Evolutionary conservation across 208 protist species (phyloP).

Genomic region (Leishmania lainsoni): DNA sequence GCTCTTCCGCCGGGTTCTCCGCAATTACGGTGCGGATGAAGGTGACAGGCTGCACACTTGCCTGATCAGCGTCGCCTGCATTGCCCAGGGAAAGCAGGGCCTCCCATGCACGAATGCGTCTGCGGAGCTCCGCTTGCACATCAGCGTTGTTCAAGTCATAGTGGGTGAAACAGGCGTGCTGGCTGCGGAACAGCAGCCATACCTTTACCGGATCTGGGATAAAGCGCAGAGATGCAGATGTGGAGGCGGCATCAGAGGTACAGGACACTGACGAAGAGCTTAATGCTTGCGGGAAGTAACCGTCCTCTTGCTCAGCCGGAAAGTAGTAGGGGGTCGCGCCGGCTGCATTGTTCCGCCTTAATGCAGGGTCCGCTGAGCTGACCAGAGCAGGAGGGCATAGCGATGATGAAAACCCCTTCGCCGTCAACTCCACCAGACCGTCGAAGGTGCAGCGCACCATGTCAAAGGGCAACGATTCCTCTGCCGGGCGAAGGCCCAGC

Average conservation of each 20-base stretch:
- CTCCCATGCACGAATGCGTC: conserved; percentile 65
- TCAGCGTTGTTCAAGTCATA: conserved; percentile 70
- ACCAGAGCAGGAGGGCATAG: background rate
- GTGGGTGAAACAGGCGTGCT: conserved; percentile 86
- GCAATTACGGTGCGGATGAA: conserved; percentile 81
- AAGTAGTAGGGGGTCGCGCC: conserved; percentile 7
- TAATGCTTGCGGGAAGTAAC: conserved; percentile 24
- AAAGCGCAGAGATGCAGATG: conserved; percentile 24
- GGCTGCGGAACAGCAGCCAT: conserved; percentile 78
- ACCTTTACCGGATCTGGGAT: conserved; percentile 64
- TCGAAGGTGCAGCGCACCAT: conserved; percentile 83
- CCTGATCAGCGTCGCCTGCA: background rate
- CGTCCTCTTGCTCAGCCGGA: conserved; percentile 1
- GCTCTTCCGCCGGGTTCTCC: conserved; percentile 63
- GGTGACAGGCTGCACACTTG: conserved; percentile 39
- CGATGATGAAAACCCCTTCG: conserved; percentile 43
- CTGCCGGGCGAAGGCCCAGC: conserved; percentile 45
- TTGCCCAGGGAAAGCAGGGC: conserved; percentile 1
- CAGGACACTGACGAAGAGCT: background rate
- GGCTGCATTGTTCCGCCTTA: background rate
- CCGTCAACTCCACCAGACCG: conserved; percentile 68
- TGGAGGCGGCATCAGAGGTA: background rate
- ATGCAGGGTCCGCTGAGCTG: background rate
- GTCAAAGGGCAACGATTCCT: conserved; percentile 77
- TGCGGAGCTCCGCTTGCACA: conserved; percentile 49